Percentiles rank a stretch among this genome's conserved stretches.
phyloP scores from a whole-genome alignment of 495 filamentous ascomycete species.

The Aspergillus cavernicola region DNA sequence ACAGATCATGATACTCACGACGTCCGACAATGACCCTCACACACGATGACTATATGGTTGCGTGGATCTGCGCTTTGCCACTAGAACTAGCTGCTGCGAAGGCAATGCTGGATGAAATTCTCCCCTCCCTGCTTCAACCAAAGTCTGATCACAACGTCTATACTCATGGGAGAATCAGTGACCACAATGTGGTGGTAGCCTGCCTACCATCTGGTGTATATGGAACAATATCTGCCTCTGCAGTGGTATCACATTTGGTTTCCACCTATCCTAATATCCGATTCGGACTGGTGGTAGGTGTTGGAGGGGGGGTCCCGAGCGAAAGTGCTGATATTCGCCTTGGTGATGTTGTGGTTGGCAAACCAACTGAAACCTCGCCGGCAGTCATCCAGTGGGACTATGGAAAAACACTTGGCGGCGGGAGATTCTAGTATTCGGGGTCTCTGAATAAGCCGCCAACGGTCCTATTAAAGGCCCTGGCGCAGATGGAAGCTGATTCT shows the following conservation, averaged over 20 bases:
- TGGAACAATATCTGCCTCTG: slow-evolving; percentile 27
- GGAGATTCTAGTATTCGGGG: slow-evolving; percentile 29
- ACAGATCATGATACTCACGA: too few relatives aligned
- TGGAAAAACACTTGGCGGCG: slow-evolving; percentile 29
- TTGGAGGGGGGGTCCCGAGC: slow-evolving; percentile 33
- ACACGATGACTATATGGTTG: slow-evolving; percentile 24
- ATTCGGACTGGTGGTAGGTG: slow-evolving; percentile 31
- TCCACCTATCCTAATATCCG: slow-evolving; percentile 21
- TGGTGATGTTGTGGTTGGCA: slow-evolving; percentile 35
- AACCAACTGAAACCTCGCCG: slow-evolving; percentile 12
- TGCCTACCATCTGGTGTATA: slow-evolving; percentile 24
- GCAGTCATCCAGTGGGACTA: slow-evolving; percentile 36
- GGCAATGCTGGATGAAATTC: slow-evolving; percentile 26
- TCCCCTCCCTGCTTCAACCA: slow-evolving; percentile 13
- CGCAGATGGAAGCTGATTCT: neutral
- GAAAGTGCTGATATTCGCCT: slow-evolving; percentile 26
- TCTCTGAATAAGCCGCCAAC: slow-evolving; percentile 32
- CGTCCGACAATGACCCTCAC: neutral
- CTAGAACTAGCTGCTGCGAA: slow-evolving; percentile 27
- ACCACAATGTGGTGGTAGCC: slow-evolving; percentile 32
- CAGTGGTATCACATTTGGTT: slow-evolving; percentile 19
- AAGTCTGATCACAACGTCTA: slow-evolving; percentile 29
- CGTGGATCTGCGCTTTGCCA: slow-evolving; percentile 34
- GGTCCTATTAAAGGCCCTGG: slow-evolving; percentile 24
- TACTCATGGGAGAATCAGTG: slow-evolving; percentile 24